A percentile compares a stretch with the other conserved stretches of the same genome.
These are phyloP conservation scores for Exophiala xenobiotica DNA, from an alignment of 2,329 filamentous ascomycete genomes.

Conservation along the genomic window DNA sequence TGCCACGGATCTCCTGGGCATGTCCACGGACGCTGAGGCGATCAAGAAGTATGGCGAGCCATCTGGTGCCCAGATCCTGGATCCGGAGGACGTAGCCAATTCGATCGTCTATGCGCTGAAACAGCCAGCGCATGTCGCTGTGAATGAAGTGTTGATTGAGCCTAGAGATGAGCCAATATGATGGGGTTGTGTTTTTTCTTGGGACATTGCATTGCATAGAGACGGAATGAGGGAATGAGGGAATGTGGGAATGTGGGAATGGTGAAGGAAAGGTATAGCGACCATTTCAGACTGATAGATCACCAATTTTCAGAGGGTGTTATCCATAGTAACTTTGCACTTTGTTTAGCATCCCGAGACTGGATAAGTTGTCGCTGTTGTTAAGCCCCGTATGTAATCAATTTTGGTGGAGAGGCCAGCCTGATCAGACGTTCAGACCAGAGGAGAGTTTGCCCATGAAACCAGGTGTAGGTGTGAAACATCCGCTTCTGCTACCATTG, in stretches of 20 bases:
- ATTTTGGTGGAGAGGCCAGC: no score
- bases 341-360: no score
- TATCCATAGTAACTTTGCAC: no score
- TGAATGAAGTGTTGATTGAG: slow-evolving; percentile 79
- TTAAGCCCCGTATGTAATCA: no score
- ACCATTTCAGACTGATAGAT: no score
- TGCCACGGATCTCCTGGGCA: slow-evolving; percentile 68
- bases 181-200: neutral
- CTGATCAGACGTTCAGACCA: no score
- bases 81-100: slow-evolving; percentile 68
- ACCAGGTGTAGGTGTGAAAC: no score
- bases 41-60: slow-evolving; percentile 77
- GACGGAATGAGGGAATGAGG: neutral
- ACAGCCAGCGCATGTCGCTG: slow-evolving; percentile 72
- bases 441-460: no score
- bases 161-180: slow-evolving; percentile 73
- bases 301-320: no score
- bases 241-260: neutral
- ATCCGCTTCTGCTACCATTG: no score
- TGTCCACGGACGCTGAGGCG: slow-evolving; percentile 74
- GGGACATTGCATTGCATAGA: neutral
- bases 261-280: no score
- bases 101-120: slow-evolving; percentile 72
- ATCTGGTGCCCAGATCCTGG: slow-evolving; percentile 71
- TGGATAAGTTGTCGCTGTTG: no score